phyloP scores from a whole-genome alignment of 2,329 filamentous ascomycete species.

The Phialophora tarda region DNA sequence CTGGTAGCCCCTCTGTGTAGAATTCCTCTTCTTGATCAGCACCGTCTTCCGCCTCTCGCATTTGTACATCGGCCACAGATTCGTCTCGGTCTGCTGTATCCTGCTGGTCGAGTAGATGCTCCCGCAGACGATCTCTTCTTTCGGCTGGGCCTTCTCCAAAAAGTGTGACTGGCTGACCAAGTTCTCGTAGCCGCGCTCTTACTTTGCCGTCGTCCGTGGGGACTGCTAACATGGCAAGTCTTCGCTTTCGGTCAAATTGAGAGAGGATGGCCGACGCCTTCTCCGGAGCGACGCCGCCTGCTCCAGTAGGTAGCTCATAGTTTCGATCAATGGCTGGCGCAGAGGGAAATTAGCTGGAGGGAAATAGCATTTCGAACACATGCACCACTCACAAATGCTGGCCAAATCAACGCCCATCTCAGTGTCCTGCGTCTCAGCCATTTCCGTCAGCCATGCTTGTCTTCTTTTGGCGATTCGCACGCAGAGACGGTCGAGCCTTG shows the following conservation, averaged over 20 bases:
- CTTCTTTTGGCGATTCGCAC: conserved; percentile 17
- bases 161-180: conserved; percentile 91
- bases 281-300: conserved; percentile 71
- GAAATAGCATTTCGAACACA: not conserved
- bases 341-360: conserved; percentile 12
- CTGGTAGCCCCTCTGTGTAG: conserved; percentile 80
- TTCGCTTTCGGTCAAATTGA: conserved; percentile 89
- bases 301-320: conserved; percentile 74
- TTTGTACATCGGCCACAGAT: conserved; percentile 59
- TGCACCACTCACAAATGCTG: conserved; percentile 65
- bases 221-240: conserved; percentile 85
- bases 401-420: conserved; percentile 66
- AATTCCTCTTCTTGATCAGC: conserved; percentile 89
- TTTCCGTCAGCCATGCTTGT: conserved; percentile 42
- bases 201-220: conserved; percentile 93
- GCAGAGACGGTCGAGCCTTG: conserved; percentile 33
- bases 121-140: conserved; percentile 82
- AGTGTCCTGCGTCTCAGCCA: conserved; percentile 53
- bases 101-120: conserved; percentile 77
- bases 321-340: conserved; percentile 73
- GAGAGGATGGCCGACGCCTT: conserved; percentile 83
- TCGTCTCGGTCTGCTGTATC: conserved; percentile 63
- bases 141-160: conserved; percentile 91
- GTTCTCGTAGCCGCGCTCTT: conserved; percentile 76
- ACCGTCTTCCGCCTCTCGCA: conserved; percentile 64